These are phyloP conservation scores for Pascua sp. DNA, from an alignment of 1,284 basidiomycete species.

Conservation along the genomic window DNA sequence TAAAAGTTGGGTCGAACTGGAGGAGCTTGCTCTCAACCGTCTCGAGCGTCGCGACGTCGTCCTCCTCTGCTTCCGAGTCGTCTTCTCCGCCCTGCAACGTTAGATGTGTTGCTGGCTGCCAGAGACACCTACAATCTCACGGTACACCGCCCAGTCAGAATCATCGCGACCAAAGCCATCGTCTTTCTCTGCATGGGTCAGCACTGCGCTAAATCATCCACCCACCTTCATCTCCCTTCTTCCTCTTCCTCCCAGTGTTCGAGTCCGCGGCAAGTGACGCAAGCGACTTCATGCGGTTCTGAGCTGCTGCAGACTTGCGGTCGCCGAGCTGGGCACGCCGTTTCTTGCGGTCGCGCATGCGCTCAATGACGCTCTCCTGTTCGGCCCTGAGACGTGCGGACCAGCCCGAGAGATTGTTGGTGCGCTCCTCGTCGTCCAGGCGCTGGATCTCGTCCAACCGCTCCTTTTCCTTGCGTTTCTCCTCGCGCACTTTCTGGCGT, in stretches of 20 bases:
- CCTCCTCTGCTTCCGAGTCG: slow-evolving; percentile 93
- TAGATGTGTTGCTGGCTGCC: not conserved
- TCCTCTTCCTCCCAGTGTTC: slow-evolving; percentile 65
- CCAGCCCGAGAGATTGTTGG: slow-evolving; percentile 69
- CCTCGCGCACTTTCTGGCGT: slow-evolving; percentile 74
- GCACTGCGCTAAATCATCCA: slow-evolving; percentile 26
- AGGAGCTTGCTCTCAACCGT: slow-evolving; percentile 78
- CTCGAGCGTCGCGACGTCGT: slow-evolving; percentile 71
- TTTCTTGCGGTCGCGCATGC: slow-evolving; percentile 80
- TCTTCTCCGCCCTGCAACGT: slow-evolving; percentile 66
- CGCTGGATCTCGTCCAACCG: slow-evolving; percentile 66
- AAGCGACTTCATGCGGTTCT: slow-evolving; percentile 96
- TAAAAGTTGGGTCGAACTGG: slow-evolving; percentile 78
- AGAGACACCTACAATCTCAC: slow-evolving; percentile 70
- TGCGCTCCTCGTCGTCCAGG: slow-evolving; percentile 74
- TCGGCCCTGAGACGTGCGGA: slow-evolving; percentile 64
- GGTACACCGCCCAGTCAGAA: slow-evolving; percentile 96
- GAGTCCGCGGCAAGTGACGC: slow-evolving; percentile 81
- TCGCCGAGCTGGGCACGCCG: slow-evolving; percentile 80
- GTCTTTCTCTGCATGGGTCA: slow-evolving; percentile 55
- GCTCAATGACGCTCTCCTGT: slow-evolving; percentile 74
- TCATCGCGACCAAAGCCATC: slow-evolving; percentile 95
- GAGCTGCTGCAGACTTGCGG: slow-evolving; percentile 89
- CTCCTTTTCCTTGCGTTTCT: slow-evolving; percentile 80
- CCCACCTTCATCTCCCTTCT: slow-evolving; percentile 70